Conservation (phyloP, 2,329 filamentous ascomycete species). For the Colletotrichum gloeosporioides region DNA sequence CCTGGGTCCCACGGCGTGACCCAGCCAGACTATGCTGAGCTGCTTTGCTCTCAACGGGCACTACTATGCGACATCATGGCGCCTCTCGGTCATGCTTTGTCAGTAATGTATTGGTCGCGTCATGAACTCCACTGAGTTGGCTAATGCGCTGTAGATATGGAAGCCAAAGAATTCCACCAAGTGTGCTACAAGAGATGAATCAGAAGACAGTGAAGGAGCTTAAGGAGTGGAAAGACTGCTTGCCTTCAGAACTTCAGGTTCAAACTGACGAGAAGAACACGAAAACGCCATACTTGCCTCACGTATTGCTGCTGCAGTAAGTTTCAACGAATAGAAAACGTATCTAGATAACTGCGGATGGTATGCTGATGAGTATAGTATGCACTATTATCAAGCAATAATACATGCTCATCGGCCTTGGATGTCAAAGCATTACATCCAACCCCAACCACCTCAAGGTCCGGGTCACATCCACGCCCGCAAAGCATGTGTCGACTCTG, state of each 20-base stretch:
- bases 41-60: neutral
- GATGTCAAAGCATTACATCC: neutral
- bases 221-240: constrained; percentile 23
- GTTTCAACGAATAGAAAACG: neutral
- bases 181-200: constrained; percentile 23
- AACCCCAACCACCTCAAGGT: constrained; percentile 22
- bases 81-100: neutral
- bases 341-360: neutral
- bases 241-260: constrained; percentile 21
- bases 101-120: neutral
- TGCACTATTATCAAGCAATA: neutral
- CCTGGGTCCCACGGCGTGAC: neutral
- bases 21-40: neutral
- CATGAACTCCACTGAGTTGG: neutral
- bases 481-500: neutral
- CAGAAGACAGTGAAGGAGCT: constrained; percentile 12
- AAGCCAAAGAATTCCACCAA: constrained; percentile 8
- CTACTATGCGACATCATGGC: constrained; percentile 1
- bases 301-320: neutral
- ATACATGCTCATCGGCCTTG: neutral
- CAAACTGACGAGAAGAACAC: constrained; percentile 15
- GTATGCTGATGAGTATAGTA: neutral
- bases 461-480: constrained; percentile 24
- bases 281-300: neutral
- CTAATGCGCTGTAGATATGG: constrained; percentile 20